Conservation (phyloP, 2,329 filamentous ascomycete genomes). For the Biscogniauxia marginata region DNA sequence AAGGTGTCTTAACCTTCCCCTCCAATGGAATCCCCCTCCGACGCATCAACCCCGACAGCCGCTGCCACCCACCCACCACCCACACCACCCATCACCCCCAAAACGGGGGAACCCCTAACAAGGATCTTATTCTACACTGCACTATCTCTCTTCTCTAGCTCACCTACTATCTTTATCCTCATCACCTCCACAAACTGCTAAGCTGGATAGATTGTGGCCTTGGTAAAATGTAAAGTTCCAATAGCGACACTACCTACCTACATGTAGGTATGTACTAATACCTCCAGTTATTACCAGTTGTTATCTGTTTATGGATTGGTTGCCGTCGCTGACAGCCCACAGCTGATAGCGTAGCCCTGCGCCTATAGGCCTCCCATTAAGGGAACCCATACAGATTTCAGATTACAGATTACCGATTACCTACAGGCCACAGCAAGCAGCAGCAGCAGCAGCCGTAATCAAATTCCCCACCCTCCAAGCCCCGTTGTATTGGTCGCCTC, state of each 20-base stretch:
- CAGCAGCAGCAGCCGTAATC: neutral
- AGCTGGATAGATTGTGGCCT: neutral
- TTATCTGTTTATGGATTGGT: neutral
- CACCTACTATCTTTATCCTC: no score
- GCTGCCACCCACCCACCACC: neutral
- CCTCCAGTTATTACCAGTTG: no score
- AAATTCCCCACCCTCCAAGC: neutral
- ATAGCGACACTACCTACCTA: neutral
- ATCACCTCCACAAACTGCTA: no score
- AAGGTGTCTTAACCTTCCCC: neutral
- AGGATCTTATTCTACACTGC: neutral
- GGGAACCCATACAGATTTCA: neutral
- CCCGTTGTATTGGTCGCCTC: neutral
- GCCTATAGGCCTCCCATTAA: neutral
- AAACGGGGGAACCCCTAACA: neutral
- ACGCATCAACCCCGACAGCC: neutral
- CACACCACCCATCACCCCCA: neutral
- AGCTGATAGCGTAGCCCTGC: no score
- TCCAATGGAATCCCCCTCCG: neutral
- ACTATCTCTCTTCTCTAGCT: neutral
- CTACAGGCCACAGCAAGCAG: no score
- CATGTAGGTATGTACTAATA: no score
- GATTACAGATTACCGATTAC: neutral
- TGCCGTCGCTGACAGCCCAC: neutral
- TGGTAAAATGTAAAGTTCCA: neutral